Base-by-base conservation (phyloP, 2,329 filamentous ascomycete species). In the Aotearoamyces nothofagi region DNA sequence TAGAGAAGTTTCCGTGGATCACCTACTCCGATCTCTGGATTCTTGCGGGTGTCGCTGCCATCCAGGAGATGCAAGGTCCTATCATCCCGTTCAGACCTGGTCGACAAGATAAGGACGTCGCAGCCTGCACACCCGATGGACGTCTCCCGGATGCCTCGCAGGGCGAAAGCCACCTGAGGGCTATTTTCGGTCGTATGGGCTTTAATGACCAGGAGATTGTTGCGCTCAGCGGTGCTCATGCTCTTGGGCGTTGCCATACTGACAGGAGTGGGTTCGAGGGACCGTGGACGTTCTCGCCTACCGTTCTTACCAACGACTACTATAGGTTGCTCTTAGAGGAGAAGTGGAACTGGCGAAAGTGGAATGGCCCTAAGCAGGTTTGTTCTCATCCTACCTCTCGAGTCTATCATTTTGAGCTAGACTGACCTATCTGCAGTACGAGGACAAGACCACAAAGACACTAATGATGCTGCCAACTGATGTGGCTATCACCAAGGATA, bases 391-490 rank as follows among this genome's bases (percentile, higher is more conserved):
- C 12, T 6, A 17, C 8, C 20, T 8, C 3, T 24, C 15, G 13
- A 9, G 9, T n/a, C 29, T 11, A 11, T 13, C 15, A 25, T 6
- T 4, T 5, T 15, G 9, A 22, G 2, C 17, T 15, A 7, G 26
- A 22, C 29, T 35, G 26, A 36, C 22, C 24, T 12, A 10, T 15
- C 9, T 43, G 38, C 33, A 92, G 68, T 87, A 78, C 52, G 76
- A 92, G 60, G 86, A 96, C 60, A 79, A 80, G 61, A 70, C 64
- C 49, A 82, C 77, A 47, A 86, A 92, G 69, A 66, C 67, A 23
- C 61, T 96, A 45, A 96, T 98, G 90, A 96, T 98, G 87, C 63
- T 98, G 55, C 90, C 90, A 30, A 79, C 83, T 40, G 87, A 98
- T 50, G 74, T 92, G 58, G 78, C 78, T 32, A 64, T 96, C 32